Percentiles rank a stretch among this genome's conserved stretches.
Evolutionary conservation across 148 eudicot genomes (phyloP).

Genomic region (Tetragonia tetragonoides): DNA sequence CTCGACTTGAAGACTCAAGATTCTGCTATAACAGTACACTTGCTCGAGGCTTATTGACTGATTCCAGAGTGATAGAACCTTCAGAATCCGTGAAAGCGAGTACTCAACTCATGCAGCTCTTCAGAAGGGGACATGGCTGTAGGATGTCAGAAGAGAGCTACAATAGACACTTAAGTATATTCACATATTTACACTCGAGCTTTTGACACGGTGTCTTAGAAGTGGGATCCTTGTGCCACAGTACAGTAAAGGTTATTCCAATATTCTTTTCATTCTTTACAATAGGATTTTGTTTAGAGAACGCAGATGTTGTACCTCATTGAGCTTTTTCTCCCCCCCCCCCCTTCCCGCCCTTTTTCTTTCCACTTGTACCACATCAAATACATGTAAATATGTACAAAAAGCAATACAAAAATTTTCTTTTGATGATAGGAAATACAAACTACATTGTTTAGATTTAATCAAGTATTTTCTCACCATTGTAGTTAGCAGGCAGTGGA

Average conservation of each 20-base stretch:
- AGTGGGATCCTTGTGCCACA: conserved; percentile 17
- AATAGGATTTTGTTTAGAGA: conserved; percentile 10
- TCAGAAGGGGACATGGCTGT: background rate
- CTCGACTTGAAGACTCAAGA: conserved; percentile 11
- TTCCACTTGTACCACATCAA: conserved; percentile 9
- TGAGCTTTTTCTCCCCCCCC: background rate
- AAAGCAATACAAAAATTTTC: background rate
- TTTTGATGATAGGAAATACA: background rate
- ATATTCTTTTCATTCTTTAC: conserved; percentile 32
- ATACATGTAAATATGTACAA: conserved; percentile 37
- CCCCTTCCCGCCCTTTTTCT: background rate
- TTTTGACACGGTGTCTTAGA: background rate
- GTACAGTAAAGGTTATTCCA: conserved; percentile 6
- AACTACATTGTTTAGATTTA: background rate
- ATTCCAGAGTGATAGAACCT: background rate
- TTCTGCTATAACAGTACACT: background rate
- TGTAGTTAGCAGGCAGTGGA: too few species aligned
- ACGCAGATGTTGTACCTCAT: background rate
- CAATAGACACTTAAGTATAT: background rate
- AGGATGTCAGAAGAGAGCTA: background rate
- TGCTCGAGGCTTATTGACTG: background rate
- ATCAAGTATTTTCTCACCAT: too few species aligned
- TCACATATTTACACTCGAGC: background rate
- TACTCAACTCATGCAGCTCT: background rate
- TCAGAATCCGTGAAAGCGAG: background rate